A percentile compares a stretch with the other conserved stretches of the same genome.
Conservation (phyloP, 495 filamentous ascomycete genomes). For the Tuber melanosporum region DNA sequence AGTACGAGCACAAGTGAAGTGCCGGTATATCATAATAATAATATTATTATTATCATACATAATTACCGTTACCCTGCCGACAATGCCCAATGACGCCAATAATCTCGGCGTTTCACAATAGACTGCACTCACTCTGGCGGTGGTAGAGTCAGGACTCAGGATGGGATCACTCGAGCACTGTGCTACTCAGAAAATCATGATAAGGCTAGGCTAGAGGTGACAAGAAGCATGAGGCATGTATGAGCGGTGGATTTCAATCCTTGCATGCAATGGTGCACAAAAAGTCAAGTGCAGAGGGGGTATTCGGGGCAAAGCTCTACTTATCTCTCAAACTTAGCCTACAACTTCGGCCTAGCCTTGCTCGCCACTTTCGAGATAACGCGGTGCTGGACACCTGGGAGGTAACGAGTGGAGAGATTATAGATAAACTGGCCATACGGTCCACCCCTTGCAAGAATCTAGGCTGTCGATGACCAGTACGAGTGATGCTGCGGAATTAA, state of each 20-base stretch:
- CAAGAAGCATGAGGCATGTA: background rate
- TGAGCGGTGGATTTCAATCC: background rate
- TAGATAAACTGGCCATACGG: background rate
- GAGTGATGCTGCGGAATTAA: background rate
- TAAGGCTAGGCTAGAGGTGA: background rate
- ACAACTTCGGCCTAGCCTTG: background rate
- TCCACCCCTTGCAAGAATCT: background rate
- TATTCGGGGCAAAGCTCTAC: background rate
- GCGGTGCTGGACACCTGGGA: background rate
- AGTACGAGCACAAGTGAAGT: background rate
- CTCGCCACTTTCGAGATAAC: background rate
- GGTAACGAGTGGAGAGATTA: background rate
- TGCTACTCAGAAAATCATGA: background rate
- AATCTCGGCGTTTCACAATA: background rate
- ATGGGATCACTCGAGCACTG: background rate
- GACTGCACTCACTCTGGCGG: background rate
- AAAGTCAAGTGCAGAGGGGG: background rate
- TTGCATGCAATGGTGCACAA: background rate
- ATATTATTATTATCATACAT: too few species aligned
- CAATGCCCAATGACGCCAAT: background rate
- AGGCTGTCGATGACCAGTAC: background rate
- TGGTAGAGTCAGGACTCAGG: background rate
- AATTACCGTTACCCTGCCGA: background rate
- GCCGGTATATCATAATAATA: background rate
- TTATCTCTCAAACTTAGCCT: background rate